Evolutionary conservation across 257 asterid genomes (phyloP).

Genomic region (Voacanga thouarsii): DNA sequence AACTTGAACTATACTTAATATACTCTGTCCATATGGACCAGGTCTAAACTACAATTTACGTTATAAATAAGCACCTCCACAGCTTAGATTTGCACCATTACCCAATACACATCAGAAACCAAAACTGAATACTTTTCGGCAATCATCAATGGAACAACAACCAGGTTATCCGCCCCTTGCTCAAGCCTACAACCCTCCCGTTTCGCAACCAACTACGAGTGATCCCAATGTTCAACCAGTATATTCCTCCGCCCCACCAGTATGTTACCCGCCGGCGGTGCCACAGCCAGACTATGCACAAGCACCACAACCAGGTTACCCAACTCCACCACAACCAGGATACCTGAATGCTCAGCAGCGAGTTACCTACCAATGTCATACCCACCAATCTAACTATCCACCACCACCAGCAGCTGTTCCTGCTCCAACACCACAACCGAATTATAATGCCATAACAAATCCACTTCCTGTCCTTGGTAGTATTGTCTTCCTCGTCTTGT

Average conservation of each 20-base stretch:
- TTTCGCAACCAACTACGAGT: too few species aligned
- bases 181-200: too few species aligned
- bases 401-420: background rate
- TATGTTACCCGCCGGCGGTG: background rate
- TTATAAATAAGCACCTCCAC: background rate
- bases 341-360: background rate
- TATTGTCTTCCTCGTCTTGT: slow-evolving; percentile 13
- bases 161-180: slow-evolving; percentile 2
- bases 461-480: slow-evolving; percentile 13
- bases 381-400: background rate
- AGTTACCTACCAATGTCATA: background rate
- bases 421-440: background rate
- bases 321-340: background rate
- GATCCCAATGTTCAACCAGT: background rate
- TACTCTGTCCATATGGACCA: too few species aligned
- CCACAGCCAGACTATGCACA: background rate
- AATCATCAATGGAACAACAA: slow-evolving; percentile 6
- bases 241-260: background rate
- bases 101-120: background rate
- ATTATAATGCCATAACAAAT: background rate
- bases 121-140: background rate
- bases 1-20: too few species aligned
- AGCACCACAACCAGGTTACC: background rate
- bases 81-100: background rate
- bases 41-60: too few species aligned